phyloP scores from a whole-genome alignment of 805 yeast genomes.

The Teunomyces tritomae region DNA sequence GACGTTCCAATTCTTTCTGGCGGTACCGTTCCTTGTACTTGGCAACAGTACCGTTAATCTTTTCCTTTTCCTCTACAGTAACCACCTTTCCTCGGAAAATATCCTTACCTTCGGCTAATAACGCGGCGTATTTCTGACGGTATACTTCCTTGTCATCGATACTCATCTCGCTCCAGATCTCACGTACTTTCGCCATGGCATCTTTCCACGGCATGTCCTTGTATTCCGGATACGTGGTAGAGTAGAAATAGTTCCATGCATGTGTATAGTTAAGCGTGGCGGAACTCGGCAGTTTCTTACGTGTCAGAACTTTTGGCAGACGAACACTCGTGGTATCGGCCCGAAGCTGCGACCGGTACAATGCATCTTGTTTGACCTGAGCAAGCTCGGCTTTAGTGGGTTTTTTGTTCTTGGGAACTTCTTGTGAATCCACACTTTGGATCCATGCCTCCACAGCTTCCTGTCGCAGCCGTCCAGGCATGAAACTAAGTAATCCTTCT shows the following conservation, averaged over 20 bases:
- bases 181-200: conserved; percentile 13
- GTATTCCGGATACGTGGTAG: conserved; percentile 14
- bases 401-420: conserved; percentile 13
- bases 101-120: conserved; percentile 28
- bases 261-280: conserved; percentile 25
- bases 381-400: conserved; percentile 10
- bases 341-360: conserved; percentile 22
- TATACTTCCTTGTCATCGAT: conserved; percentile 26
- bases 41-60: conserved; percentile 9
- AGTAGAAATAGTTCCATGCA: conserved; percentile 37
- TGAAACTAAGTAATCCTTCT: conserved; percentile 3
- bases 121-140: conserved; percentile 25
- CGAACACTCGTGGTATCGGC: conserved; percentile 13
- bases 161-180: conserved; percentile 25
- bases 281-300: conserved; percentile 6
- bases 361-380: conserved; percentile 15
- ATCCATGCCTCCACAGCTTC: conserved; percentile 17
- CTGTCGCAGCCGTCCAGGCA: neutral
- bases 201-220: conserved; percentile 13
- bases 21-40: conserved; percentile 12
- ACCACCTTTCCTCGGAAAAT: conserved; percentile 28
- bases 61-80: conserved; percentile 22
- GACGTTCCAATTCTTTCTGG: conserved; percentile 6
- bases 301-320: neutral
- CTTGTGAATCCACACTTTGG: conserved; percentile 6